Conservation (phyloP, 768 basidiomycete species). For the Crepidotus variabilis region DNA sequence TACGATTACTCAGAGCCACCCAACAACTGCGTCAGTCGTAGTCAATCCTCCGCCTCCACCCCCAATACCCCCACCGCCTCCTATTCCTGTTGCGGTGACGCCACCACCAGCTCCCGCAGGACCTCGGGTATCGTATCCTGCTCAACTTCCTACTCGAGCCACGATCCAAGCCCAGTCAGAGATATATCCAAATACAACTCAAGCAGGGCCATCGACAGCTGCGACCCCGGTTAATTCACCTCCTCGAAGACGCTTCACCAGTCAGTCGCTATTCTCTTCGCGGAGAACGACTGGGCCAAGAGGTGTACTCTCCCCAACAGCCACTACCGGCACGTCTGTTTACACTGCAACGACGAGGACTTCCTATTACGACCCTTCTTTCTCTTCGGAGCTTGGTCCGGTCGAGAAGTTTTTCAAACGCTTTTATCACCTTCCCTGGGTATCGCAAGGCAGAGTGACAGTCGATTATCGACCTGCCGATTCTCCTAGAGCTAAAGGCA, state of each 20-base stretch:
- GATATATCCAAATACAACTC: background rate
- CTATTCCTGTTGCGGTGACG: background rate
- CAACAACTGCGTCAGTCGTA: background rate
- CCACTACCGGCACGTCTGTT: conserved; percentile 18
- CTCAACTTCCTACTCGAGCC: conserved; percentile 10
- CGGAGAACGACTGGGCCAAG: conserved; percentile 9
- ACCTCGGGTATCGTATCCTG: conserved; percentile 9
- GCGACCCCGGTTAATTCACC: conserved; percentile 2
- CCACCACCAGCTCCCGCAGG: background rate
- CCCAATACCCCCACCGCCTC: background rate
- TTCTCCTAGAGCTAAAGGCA: conserved; percentile 19
- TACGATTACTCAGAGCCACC: conserved; percentile 1
- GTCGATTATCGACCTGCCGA: conserved; percentile 39
- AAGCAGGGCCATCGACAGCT: background rate
- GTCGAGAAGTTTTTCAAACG: conserved; percentile 39
- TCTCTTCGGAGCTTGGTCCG: conserved; percentile 31
- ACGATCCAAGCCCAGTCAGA: conserved; percentile 7
- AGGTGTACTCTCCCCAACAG: conserved; percentile 21
- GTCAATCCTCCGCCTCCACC: background rate
- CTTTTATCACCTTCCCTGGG: conserved; percentile 43
- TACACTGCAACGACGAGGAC: conserved; percentile 24
- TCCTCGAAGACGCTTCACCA: background rate
- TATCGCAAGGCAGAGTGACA: conserved; percentile 37
- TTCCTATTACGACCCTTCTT: conserved; percentile 31
- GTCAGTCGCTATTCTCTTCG: conserved; percentile 14